Evolutionary conservation across 1,139 yeast genomes (phyloP).

Genomic region (Debaryomyces fabryi): DNA sequence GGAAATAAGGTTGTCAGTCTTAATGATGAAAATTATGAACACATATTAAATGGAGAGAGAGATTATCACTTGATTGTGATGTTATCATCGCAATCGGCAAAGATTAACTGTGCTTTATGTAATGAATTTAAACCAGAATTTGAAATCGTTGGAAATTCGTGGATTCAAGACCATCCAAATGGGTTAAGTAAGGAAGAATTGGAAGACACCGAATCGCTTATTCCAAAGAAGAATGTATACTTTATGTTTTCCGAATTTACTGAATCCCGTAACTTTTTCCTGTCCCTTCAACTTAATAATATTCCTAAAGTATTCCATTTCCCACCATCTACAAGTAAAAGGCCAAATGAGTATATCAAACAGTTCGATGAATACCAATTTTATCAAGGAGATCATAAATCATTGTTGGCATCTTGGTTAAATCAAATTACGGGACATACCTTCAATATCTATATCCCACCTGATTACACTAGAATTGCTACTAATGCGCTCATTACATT

Average conservation of each 20-base stretch:
- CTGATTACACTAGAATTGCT: constrained; percentile 54
- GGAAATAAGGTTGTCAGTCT: constrained; percentile 36
- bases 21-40: constrained; percentile 63
- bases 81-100: constrained; percentile 73
- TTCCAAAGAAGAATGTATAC: constrained; percentile 45
- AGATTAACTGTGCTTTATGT: constrained; percentile 80
- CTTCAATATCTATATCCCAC: constrained; percentile 57
- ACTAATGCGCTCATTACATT: constrained; percentile 47
- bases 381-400: constrained; percentile 56
- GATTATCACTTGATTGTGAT: constrained; percentile 68
- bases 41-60: constrained; percentile 65
- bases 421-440: constrained; percentile 41
- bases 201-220: constrained; percentile 29
- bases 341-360: constrained; percentile 30
- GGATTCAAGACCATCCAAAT: constrained; percentile 51
- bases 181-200: constrained; percentile 34
- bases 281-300: constrained; percentile 57
- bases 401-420: constrained; percentile 43
- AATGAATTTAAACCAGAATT: constrained; percentile 68
- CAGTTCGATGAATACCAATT: constrained; percentile 52
- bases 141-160: constrained; percentile 56
- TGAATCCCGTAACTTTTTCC: constrained; percentile 57
- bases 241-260: constrained; percentile 77
- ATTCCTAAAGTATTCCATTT: constrained; percentile 80
- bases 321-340: constrained; percentile 51